Percentiles rank a stretch among this genome's conserved stretches.
Evolutionary conservation across 2,329 filamentous ascomycete genomes (phyloP).

Genomic region (Rhynchosporium agropyri): DNA sequence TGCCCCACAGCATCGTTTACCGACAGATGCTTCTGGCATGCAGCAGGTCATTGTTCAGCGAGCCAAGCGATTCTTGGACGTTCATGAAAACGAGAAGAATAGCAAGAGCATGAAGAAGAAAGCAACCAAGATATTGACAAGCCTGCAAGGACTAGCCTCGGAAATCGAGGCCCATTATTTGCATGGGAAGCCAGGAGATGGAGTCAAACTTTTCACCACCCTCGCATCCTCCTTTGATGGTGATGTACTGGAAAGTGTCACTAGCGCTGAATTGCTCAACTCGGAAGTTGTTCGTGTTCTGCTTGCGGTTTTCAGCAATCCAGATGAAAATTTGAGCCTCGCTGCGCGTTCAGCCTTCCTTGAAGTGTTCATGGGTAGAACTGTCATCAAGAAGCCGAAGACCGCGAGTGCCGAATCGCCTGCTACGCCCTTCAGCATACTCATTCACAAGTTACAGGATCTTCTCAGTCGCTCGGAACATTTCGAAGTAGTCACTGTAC

Average conservation of each 20-base stretch:
- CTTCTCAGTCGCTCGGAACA: slow-evolving; percentile 94
- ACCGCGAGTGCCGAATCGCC: slow-evolving; percentile 69
- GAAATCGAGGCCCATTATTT: slow-evolving; percentile 75
- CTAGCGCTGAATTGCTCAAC: slow-evolving; percentile 89
- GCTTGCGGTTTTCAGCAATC: slow-evolving; percentile 77
- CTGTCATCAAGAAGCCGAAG: slow-evolving; percentile 62
- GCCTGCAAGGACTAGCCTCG: slow-evolving; percentile 70
- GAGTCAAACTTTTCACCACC: slow-evolving; percentile 69
- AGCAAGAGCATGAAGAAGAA: slow-evolving; percentile 76
- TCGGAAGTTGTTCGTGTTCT: slow-evolving; percentile 87
- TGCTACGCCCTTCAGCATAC: slow-evolving; percentile 82
- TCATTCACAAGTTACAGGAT: slow-evolving; percentile 94
- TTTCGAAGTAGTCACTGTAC: slow-evolving; percentile 95
- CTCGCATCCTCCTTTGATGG: slow-evolving; percentile 85
- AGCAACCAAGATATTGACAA: slow-evolving; percentile 73
- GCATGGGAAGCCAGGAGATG: slow-evolving; percentile 55
- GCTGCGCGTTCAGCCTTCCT: slow-evolving; percentile 82
- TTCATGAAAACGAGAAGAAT: slow-evolving; percentile 75
- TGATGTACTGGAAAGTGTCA: slow-evolving; percentile 88
- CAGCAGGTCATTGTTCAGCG: slow-evolving; percentile 73
- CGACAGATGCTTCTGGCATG: slow-evolving; percentile 58
- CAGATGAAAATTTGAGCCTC: slow-evolving; percentile 61
- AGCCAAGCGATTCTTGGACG: slow-evolving; percentile 81
- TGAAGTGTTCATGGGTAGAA: slow-evolving; percentile 85
- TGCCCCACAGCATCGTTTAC: slow-evolving; percentile 52